Base-by-base conservation (phyloP, 1,139 yeast genomes). In the Wickerhamiella pararugosa region DNA sequence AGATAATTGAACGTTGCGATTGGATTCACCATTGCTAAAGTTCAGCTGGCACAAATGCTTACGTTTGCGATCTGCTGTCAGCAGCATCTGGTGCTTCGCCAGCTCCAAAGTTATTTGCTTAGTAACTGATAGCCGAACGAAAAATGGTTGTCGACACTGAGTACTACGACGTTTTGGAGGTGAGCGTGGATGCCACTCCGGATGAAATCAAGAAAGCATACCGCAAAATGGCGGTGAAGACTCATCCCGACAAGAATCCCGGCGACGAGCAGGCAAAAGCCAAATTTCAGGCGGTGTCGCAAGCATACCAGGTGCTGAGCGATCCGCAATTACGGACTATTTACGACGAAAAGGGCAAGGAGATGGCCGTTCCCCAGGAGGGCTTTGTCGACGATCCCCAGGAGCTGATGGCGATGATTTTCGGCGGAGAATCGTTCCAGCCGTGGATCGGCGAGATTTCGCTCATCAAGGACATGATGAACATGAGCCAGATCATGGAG, bases 241-340 rank as follows among this genome's bases (percentile, higher is more conserved):
- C 86, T 49, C 98, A 92, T 60, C 98, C 98, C 0, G 98, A 90
- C 61, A 92, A 90, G 65, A 86, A 90, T 55, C 97, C 96, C 6
- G 75, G 79, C 53, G 83, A 80, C 55, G 87, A 90, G 5, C 65
- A 66, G 28, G 95, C 96, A 5, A 87, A 87, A 37, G 70, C 64
- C 44, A 63, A 67, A 51, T 73, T 73, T 52, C 77, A 73, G 51
- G 70, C 63, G 26, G 67, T 76, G 25, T 78, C 79, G 6, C 84
- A 80, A 56, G 93, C 92, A 1, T 81, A 80, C 56, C 92, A 80
- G 58, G 93, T 87, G 1, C 65, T 87, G 49, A 75, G 86, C 49
- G 92, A 83, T 58, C 76, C 76, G 2, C 69, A 71, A 25, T 68
- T 84, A 47, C 70, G 96, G 49, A 69, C 75, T 28, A 75, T 79